Evolutionary conservation across 1,284 basidiomycete species (phyloP), one percentile per base, ranked within the genome.

Genomic region (Sanghuangporus baumii): DNA sequence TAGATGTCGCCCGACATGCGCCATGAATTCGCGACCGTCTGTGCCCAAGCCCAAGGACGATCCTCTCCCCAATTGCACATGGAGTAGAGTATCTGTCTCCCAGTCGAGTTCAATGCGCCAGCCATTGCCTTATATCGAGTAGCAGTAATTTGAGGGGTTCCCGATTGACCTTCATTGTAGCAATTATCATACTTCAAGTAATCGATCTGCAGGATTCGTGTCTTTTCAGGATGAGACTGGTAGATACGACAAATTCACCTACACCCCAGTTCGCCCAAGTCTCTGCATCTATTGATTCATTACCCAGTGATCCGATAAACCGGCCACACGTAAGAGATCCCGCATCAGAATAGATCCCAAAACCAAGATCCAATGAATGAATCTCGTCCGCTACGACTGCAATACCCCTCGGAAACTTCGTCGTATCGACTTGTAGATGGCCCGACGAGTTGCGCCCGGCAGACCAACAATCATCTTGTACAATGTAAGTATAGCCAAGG

Each of bases 51-150:
- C 75, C 80, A 81, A 0, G 79, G 73, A 0, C 72, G 71, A 61
- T 80, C 78, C 62, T 78, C 76, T 48, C 77, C 76, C 79, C 79
- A 81, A 64, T 79, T 78, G 66, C 79, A 81, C 73, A 81, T 74
- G 6, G 78, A 77, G 65, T 79, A 81, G 20, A 81, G 67, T 54
- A 80, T 79, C 1, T 76, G 75, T n/a, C 78, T 73, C 0, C 79
- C 79, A 0, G 79, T 80, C 1, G 74, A 75, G 60, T 77, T 75
- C n/a, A 83, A 69, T 0, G 81, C 81, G 6, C 72, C 68, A 2
- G 74, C 74, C 81, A 82, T 83, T 60, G 73, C 74, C 51, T 74
- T 73, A 67, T 77, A 81, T n/a, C 80, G 74, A 34, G 74, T 70
- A 55, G 72, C 76, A 0, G 79, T 79, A 40, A 79, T 70, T 34